A percentile compares a stretch with the other conserved stretches of the same genome.
These are phyloP conservation scores for Ramaria sp. DNA, from an alignment of 768 basidiomycete genomes.

Conservation along the genomic window DNA sequence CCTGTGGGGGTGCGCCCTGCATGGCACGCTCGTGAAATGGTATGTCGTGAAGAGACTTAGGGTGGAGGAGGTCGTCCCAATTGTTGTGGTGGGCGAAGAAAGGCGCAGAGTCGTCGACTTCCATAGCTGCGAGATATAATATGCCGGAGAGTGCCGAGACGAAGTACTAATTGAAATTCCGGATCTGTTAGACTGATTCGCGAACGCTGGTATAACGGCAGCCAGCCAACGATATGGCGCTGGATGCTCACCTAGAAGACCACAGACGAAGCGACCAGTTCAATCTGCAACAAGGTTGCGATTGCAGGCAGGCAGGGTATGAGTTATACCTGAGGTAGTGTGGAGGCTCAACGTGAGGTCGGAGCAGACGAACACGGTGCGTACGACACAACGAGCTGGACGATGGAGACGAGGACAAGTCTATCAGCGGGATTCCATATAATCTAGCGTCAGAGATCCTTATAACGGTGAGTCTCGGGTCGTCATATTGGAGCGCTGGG, in stretches of 20 bases:
- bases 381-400: not conserved
- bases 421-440: not conserved
- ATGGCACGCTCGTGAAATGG: constrained; percentile 2
- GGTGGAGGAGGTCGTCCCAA: constrained; percentile 3
- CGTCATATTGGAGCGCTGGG: not conserved
- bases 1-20: not conserved
- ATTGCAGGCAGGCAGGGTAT: no score
- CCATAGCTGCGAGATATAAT: not conserved
- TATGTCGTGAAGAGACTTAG: constrained; percentile 3
- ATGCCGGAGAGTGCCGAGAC: not conserved
- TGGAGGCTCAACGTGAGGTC: not conserved
- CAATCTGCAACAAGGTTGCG: no score
- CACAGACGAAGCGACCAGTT: no score
- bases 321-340: not conserved
- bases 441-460: not conserved
- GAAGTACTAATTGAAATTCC: not conserved
- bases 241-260: not conserved
- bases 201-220: not conserved
- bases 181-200: not conserved
- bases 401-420: not conserved
- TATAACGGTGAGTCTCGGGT: constrained; percentile 2
- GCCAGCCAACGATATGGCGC: not conserved
- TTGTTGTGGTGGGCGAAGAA: constrained; percentile 5
- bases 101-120: constrained; percentile 6
- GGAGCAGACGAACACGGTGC: not conserved